Evolutionary conservation across 352 stramenopile genomes (phyloP).

Genomic region (Pythium pyrilobum): DNA sequence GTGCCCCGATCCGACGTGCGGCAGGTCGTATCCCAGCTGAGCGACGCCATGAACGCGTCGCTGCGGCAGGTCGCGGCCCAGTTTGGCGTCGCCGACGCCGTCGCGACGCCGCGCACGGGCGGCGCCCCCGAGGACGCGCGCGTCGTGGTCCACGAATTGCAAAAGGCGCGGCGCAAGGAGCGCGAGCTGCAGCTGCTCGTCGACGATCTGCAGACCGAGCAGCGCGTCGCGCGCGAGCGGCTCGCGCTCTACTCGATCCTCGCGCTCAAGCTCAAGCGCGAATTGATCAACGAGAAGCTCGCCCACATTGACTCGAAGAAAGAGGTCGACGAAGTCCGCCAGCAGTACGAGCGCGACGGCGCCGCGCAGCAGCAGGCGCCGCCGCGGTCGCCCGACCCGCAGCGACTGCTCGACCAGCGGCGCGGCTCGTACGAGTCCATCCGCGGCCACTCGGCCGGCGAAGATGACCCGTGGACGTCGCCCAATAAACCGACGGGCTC

Average conservation of each 20-base stretch:
- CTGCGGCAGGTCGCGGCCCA: slow-evolving; percentile 16
- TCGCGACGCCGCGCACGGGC: background rate
- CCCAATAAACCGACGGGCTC: slow-evolving; percentile 16
- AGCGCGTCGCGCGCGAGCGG: slow-evolving; percentile 43
- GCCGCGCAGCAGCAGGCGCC: slow-evolving; percentile 1
- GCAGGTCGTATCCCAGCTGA: slow-evolving; percentile 14
- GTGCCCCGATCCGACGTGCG: background rate
- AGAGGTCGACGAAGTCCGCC: slow-evolving; percentile 49
- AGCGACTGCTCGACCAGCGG: slow-evolving; percentile 4
- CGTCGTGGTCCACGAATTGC: slow-evolving; percentile 21
- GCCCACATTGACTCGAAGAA: slow-evolving; percentile 69
- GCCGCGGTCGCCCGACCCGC: slow-evolving; percentile 22
- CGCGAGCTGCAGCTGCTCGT: slow-evolving; percentile 30
- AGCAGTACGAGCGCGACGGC: slow-evolving; percentile 18
- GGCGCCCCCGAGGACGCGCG: slow-evolving; percentile 10
- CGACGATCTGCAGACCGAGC: slow-evolving; percentile 48
- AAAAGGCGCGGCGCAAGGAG: slow-evolving; percentile 14
- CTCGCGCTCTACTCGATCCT: slow-evolving; percentile 52
- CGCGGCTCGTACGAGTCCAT: slow-evolving; percentile 16
- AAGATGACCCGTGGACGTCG: slow-evolving; percentile 25
- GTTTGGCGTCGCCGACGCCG: slow-evolving; percentile 16
- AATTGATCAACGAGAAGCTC: slow-evolving; percentile 72
- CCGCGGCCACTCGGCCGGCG: slow-evolving; percentile 8
- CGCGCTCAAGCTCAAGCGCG: slow-evolving; percentile 57
- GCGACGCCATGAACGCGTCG: slow-evolving; percentile 13